A percentile compares a stretch with the other conserved stretches of the same genome.
These are phyloP conservation scores for Pythium folliculosum DNA, from an alignment of 352 stramenopile genomes.

Conservation along the genomic window DNA sequence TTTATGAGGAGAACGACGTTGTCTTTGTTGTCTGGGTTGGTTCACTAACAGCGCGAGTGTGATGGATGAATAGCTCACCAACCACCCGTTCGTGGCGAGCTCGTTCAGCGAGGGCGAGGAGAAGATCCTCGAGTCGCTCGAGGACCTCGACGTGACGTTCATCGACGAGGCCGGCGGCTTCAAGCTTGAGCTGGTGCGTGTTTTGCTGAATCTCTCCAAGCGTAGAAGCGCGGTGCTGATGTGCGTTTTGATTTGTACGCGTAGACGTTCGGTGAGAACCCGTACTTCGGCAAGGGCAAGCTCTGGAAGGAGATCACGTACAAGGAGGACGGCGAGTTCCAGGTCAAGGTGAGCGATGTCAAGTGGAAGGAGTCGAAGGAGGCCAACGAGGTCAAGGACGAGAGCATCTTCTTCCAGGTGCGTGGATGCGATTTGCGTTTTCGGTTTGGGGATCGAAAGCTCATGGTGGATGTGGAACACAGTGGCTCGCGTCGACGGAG, in stretches of 20 bases:
- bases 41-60: not conserved
- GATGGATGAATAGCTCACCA: constrained; percentile 42
- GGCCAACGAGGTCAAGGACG: constrained; percentile 49
- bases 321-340: constrained; percentile 56
- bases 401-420: constrained; percentile 61
- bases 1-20: not conserved
- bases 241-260: not conserved
- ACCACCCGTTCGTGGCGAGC: constrained; percentile 64
- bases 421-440: not conserved
- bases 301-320: constrained; percentile 78
- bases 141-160: constrained; percentile 65
- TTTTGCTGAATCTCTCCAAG: too few species aligned
- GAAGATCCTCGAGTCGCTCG: constrained; percentile 51
- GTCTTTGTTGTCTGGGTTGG: not conserved
- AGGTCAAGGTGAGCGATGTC: constrained; percentile 54
- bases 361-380: constrained; percentile 64
- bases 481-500: constrained; percentile 65
- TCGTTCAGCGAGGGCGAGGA: constrained; percentile 52
- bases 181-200: constrained; percentile 68
- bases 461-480: not conserved
- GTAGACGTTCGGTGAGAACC: constrained; percentile 73
- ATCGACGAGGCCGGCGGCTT: constrained; percentile 66
- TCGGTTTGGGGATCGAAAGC: too few species aligned
- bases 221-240: not conserved
- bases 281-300: constrained; percentile 48